Base-by-base conservation (phyloP, 2,329 filamentous ascomycete genomes). In the Xylaria hypoxylon region DNA sequence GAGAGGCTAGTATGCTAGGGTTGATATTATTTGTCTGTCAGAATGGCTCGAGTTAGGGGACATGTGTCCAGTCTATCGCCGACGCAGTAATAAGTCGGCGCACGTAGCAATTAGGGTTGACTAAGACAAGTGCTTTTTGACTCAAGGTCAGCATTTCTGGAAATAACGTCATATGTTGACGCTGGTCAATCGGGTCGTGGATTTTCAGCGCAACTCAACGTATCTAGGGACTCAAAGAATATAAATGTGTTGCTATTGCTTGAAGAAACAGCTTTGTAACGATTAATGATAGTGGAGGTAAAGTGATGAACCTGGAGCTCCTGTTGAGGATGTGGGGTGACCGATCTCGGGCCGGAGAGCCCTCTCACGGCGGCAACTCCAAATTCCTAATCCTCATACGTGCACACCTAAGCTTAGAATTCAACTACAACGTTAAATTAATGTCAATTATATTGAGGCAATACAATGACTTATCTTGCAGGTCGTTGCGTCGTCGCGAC, bases 291-390 rank as follows among this genome's bases (percentile, higher is more conserved):
- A 15, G 11, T 4, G 15, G 11, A 13, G 7, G 11, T 38, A 13
- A 38, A 38, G 35, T 38, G 48, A 26, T 22, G 22, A 42, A 42
- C 33, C 5, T 24, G 31, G 13, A 6, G 59, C 48, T 56, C 42
- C 13, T 38, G 1, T 56, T 56, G 5, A 61, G 42, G 50, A 56
- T 28, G 59, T 48, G 59, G 59, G 62, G 62, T 57, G 57, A 44
- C 57, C 62, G 57, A 52, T 44, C 35, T 61, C 57, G 57, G 62
- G 28, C 17, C 10, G 22, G 33, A 17, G 26, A 15, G 28, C 26
- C 31, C 28, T 52, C 31, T 52, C 33, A 38, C 24, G 11, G 40
- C n/a, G 15, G 31, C n/a, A 19, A 53, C 31, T 5, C 50, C 31
- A 40, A 55, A 28, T n/a, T 28, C 33, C 22, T 31, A 38, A 17